Percentiles rank a stretch among this genome's conserved stretches.
phyloP scores from a whole-genome alignment of 2,329 filamentous ascomycete genomes.

The Byssothecium circinans region DNA sequence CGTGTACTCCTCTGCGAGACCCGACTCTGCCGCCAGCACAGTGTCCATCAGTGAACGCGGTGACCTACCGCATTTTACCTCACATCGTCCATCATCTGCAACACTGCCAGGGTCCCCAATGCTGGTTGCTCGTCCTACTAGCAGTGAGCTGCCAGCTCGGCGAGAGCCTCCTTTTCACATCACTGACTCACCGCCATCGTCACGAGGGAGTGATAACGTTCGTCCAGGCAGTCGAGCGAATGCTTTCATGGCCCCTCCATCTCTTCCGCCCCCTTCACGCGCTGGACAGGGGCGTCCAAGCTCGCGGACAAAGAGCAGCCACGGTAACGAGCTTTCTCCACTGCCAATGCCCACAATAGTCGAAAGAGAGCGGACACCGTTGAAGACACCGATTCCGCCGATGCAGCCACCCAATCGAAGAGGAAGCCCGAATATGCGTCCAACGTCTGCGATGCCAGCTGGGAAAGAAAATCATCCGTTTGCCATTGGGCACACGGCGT shows the following conservation, averaged over 20 bases:
- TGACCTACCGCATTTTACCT: constrained; percentile 7
- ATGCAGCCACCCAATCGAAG: constrained; percentile 7
- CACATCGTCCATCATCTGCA: constrained; percentile 1
- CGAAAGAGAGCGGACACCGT: constrained; percentile 1
- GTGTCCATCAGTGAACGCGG: neutral
- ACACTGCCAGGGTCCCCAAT: constrained; percentile 22
- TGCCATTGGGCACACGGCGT: constrained; percentile 10
- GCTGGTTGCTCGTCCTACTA: constrained; percentile 18
- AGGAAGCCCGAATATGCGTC: neutral
- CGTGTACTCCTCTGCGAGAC: constrained; percentile 26
- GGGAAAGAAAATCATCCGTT: constrained; percentile 10
- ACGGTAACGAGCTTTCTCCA: constrained; percentile 36
- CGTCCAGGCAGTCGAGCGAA: constrained; percentile 27
- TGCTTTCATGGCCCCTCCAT: constrained; percentile 34
- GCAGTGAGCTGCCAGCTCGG: constrained; percentile 36
- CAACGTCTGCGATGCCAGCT: constrained; percentile 5
- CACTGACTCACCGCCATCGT: constrained; percentile 28
- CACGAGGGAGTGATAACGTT: constrained; percentile 25
- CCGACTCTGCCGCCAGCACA: constrained; percentile 23
- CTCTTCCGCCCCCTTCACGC: constrained; percentile 27
- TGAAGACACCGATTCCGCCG: neutral
- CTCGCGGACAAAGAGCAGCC: constrained; percentile 17
- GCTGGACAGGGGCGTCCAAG: constrained; percentile 20
- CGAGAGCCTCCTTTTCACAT: constrained; percentile 46
- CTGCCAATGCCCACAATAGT: constrained; percentile 40